A percentile compares a stretch with the other conserved stretches of the same genome.
Conservation (phyloP, 2,329 filamentous ascomycete genomes). For the Trichophyton simii region DNA sequence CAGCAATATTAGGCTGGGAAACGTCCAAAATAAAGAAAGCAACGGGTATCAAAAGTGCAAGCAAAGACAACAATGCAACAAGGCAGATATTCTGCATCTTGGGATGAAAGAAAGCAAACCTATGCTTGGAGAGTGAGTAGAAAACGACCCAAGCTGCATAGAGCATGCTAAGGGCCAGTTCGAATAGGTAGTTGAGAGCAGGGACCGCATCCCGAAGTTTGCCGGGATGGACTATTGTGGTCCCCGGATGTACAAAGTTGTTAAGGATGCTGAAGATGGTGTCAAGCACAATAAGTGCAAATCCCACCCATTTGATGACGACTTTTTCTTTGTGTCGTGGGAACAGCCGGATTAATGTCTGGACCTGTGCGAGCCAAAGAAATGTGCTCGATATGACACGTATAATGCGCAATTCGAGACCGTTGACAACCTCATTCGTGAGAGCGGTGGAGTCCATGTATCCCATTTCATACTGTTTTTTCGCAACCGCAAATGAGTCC, state of each 20-base stretch:
- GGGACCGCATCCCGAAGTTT: constrained; percentile 83
- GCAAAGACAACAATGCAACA: constrained; percentile 63
- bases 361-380: constrained; percentile 92
- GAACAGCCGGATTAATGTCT: constrained; percentile 89
- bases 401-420: constrained; percentile 76
- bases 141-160: constrained; percentile 93
- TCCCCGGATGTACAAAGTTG: constrained; percentile 54
- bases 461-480: constrained; percentile 65
- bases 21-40: constrained; percentile 92
- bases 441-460: constrained; percentile 67
- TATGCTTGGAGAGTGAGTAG: constrained; percentile 81
- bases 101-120: constrained; percentile 79
- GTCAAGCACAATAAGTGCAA: constrained; percentile 82
- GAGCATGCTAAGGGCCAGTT: constrained; percentile 70
- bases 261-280: constrained; percentile 84
- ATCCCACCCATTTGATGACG: constrained; percentile 97
- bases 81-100: constrained; percentile 82
- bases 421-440: constrained; percentile 67
- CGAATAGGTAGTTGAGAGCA: constrained; percentile 80
- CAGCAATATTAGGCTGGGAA: constrained; percentile 68
- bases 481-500: constrained; percentile 76
- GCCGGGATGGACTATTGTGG: constrained; percentile 43
- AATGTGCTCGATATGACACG: constrained; percentile 92
- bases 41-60: constrained; percentile 75
- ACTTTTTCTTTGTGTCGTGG: constrained; percentile 95